Percentiles rank a stretch among this genome's conserved stretches.
Conservation (phyloP, 2,329 filamentous ascomycete species). For the Lecanicillium sp. region DNA sequence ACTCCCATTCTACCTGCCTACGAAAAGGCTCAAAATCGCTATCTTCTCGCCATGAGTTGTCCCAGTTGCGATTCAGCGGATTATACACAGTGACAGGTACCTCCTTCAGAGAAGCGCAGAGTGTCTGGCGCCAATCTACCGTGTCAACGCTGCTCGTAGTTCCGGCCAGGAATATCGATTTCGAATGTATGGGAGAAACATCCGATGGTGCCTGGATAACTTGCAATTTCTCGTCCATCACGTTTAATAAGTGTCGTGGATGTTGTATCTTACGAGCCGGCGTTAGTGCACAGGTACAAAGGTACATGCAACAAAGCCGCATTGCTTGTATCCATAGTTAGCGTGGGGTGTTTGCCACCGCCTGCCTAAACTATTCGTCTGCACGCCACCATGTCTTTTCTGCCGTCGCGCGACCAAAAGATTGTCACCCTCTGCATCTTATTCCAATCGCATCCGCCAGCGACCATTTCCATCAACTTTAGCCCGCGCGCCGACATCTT, state of each 20-base stretch:
- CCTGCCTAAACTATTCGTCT: slow-evolving; percentile 4
- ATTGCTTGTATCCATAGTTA: too few relatives aligned
- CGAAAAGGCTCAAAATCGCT: not conserved
- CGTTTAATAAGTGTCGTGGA: not conserved
- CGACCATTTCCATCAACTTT: slow-evolving; percentile 1
- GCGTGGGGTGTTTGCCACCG: slow-evolving; percentile 6
- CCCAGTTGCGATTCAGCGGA: not conserved
- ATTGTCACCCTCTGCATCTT: not conserved
- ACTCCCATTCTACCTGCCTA: not conserved
- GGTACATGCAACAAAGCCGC: too few relatives aligned
- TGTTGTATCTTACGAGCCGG: too few relatives aligned
- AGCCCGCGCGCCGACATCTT: not conserved
- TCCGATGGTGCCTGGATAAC: not conserved
- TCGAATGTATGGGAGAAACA: fast-evolving
- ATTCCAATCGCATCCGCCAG: not conserved
- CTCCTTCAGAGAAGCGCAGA: not conserved
- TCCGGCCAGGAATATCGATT: not conserved
- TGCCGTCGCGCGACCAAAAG: not conserved
- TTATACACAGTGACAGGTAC: not conserved
- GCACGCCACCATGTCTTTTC: slow-evolving; percentile 8
- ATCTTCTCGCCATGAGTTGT: not conserved
- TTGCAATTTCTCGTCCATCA: not conserved
- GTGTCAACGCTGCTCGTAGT: too few relatives aligned
- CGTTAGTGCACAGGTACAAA: too few relatives aligned
- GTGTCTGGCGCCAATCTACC: not conserved